Evolutionary conservation across 345 rosid genomes (phyloP), one percentile per base, ranked within the genome.

Genomic region (Triadica sebifera): DNA sequence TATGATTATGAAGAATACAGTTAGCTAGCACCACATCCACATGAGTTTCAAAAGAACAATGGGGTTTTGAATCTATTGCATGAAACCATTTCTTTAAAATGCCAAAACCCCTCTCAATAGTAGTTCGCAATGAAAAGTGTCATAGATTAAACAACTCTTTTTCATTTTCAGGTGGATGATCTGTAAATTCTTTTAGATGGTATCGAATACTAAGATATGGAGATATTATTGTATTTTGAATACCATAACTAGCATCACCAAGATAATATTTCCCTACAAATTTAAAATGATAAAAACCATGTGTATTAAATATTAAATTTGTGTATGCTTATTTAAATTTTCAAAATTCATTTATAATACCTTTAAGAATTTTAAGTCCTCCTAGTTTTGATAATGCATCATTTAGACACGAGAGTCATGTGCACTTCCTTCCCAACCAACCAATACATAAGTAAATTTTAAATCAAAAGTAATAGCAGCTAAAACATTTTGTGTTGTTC

Each of bases 31-130:
- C 17, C 16, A 45, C 5, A 45, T 43, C 69, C 25, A 65, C 52
- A 43, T 65, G 37, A 22, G 53, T 65, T 65, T 65, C 29, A 46
- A 8, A 45, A 25, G 16, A 34, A 51, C 50, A 70, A 55, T 5
- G 6, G 3, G 19, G n/a, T 52, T 38, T 53, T 3, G 4, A 38
- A 53, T 53, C 17, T 20, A 70, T 55, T 37, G 63, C 11, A 8
- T 0, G 12, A 10, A 71, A 71, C 1, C 10, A 0, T 16, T 52
- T 59, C 45, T 71, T 71, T 1, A 45, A 72, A 43, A 72, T 25
- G 6, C 67, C 29, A 59, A 71, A 59, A 13, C 67, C 65, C 15
- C 22, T n/a, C 45, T 59, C 66, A 46, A 71, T 71, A 22, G 8
- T 16, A 11, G 41, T 71, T 43, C 16, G 15, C 45, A 71, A 60